A percentile compares a stretch with the other conserved stretches of the same genome.
These are phyloP conservation scores for Solanum piurae DNA, from an alignment of 257 asterid genomes.

Conservation along the genomic window DNA sequence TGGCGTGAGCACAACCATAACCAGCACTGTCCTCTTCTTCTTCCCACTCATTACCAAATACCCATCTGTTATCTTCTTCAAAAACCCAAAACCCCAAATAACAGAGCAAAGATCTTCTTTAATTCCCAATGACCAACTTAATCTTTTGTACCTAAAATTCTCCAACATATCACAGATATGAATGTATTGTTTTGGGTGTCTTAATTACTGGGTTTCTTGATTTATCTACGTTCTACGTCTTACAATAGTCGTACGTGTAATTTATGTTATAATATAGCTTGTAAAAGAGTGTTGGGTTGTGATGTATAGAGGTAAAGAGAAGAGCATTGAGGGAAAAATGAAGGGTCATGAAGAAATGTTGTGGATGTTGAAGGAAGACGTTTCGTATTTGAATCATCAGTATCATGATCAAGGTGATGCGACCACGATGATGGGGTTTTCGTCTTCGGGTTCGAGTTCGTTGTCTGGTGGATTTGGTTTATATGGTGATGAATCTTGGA, in stretches of 20 bases:
- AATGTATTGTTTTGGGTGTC: background rate
- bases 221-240: background rate
- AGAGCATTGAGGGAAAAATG: slow-evolving; percentile 6
- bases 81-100: slow-evolving; percentile 3
- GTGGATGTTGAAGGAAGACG: background rate
- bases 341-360: slow-evolving; percentile 2
- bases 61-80: background rate
- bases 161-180: background rate
- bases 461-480: slow-evolving; percentile 9
- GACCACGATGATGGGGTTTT: background rate
- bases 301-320: slow-evolving; percentile 9
- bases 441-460: slow-evolving; percentile 3
- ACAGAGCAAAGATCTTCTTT: background rate
- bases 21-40: background rate
- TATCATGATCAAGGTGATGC: background rate
- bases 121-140: background rate
- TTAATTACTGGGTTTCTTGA: background rate
- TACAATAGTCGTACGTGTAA: background rate
- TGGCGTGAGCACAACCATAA: slow-evolving; percentile 7
- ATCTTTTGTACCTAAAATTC: background rate
- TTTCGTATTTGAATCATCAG: background rate
- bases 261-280: background rate
- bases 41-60: background rate
- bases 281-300: background rate
- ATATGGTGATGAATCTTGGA: background rate